phyloP scores from a whole-genome alignment of 345 rosid genomes.

The Hirschfeldia incana region DNA sequence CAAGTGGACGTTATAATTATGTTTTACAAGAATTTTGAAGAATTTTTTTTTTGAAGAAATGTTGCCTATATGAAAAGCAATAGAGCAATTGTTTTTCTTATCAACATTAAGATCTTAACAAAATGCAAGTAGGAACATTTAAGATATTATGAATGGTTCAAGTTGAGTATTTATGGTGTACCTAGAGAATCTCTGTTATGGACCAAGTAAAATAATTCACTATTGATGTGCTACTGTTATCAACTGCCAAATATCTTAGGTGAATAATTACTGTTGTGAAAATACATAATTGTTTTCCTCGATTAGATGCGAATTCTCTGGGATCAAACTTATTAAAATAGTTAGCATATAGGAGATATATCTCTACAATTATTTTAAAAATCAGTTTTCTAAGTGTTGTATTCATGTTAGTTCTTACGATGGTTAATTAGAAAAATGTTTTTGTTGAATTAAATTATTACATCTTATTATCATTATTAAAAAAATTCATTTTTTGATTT shows the following conservation, averaged over 20 bases:
- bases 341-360: not conserved
- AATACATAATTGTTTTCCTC: not conserved
- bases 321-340: not conserved
- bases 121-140: constrained; percentile 1
- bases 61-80: constrained; percentile 32
- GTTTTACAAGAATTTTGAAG: constrained; percentile 34
- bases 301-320: not conserved
- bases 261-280: not conserved
- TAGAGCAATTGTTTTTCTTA: constrained; percentile 37
- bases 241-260: not conserved
- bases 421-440: too few relatives aligned
- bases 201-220: not conserved
- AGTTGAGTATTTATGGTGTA: not conserved
- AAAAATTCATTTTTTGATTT: not conserved
- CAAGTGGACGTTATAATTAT: not conserved
- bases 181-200: not conserved
- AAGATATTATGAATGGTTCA: not conserved
- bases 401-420: not conserved
- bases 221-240: not conserved
- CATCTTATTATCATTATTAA: not conserved
- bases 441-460: too few relatives aligned
- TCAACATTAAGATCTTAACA: constrained; percentile 41
- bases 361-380: not conserved
- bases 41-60: not conserved
- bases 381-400: too few relatives aligned